These are phyloP conservation scores for Xanthoparmelia taractica DNA, from an alignment of 495 filamentous ascomycete species.

Conservation along the genomic window DNA sequence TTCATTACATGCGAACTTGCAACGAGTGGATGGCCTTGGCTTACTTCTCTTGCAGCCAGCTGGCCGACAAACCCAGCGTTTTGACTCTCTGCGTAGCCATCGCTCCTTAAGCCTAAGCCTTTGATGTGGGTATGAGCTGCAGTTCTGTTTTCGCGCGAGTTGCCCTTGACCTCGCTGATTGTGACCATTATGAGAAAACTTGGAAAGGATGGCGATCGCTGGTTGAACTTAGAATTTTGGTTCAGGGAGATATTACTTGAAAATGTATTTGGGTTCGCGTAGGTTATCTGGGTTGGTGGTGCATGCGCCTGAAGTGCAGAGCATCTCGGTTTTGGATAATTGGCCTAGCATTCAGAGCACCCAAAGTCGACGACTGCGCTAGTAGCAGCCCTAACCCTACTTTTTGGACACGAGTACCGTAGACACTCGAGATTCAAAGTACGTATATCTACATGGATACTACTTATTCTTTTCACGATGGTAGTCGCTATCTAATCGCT, in stretches of 20 bases:
- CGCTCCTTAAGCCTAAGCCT: conserved; percentile 72
- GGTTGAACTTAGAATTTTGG: not conserved
- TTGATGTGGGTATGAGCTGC: conserved; percentile 97
- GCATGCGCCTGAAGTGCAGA: not conserved
- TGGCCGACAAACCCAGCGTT: conserved; percentile 86
- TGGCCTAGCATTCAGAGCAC: not conserved
- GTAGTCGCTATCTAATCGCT: no score
- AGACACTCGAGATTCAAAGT: no score
- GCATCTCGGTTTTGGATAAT: not conserved
- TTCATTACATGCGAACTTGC: conserved; percentile 3
- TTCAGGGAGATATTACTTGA: not conserved
- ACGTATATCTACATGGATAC: no score
- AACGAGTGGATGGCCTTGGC: conserved; percentile 15
- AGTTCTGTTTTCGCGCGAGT: conserved; percentile 89
- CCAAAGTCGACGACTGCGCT: no score
- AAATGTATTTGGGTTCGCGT: not conserved
- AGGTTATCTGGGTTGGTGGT: not conserved
- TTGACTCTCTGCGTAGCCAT: conserved; percentile 72
- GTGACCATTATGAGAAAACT: conserved; percentile 60
- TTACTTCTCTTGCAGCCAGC: conserved; percentile 73
- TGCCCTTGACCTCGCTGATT: conserved; percentile 93
- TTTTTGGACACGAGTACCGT: no score
- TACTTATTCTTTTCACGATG: no score
- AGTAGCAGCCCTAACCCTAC: no score
- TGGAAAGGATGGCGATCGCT: not conserved